Conservation (phyloP, 106 monocot genomes). For the Gastrodia elata region DNA sequence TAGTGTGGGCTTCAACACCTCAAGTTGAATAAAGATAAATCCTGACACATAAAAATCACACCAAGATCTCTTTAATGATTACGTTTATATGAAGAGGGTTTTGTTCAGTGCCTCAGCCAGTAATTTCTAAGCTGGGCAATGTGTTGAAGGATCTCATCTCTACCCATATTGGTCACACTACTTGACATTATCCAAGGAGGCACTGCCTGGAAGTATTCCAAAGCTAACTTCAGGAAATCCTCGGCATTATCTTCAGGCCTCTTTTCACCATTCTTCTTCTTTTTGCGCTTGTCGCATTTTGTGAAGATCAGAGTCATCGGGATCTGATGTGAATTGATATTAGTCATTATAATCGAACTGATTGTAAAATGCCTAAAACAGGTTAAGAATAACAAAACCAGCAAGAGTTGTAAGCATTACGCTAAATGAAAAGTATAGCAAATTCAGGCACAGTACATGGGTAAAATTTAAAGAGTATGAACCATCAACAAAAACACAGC, state of each 20-base stretch:
- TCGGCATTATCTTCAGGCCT: slow-evolving; percentile 77
- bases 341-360: neutral
- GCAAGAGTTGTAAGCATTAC: neutral
- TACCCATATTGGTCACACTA: slow-evolving; percentile 77
- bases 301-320: slow-evolving; percentile 95
- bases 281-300: slow-evolving; percentile 95
- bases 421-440: too few relatives aligned
- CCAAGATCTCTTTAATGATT: neutral
- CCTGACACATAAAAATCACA: neutral
- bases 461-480: too few relatives aligned
- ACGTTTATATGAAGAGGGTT: too few relatives aligned
- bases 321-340: slow-evolving; percentile 29
- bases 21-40: neutral
- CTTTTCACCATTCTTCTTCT: slow-evolving; percentile 85
- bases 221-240: slow-evolving; percentile 62
- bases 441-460: too few relatives aligned
- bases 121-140: slow-evolving; percentile 95
- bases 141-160: slow-evolving; percentile 87
- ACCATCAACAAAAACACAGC: too few relatives aligned
- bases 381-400: neutral
- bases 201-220: slow-evolving; percentile 56
- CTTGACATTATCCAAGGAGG: slow-evolving; percentile 98
- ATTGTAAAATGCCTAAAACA: neutral
- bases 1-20: too few relatives aligned
- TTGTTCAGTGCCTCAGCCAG: slow-evolving; percentile 69